Evolutionary conservation across 192 early-diverging fungal genomes (phyloP), one percentile per base, ranked within the genome.

Genomic region (Entomortierella parvispora): DNA sequence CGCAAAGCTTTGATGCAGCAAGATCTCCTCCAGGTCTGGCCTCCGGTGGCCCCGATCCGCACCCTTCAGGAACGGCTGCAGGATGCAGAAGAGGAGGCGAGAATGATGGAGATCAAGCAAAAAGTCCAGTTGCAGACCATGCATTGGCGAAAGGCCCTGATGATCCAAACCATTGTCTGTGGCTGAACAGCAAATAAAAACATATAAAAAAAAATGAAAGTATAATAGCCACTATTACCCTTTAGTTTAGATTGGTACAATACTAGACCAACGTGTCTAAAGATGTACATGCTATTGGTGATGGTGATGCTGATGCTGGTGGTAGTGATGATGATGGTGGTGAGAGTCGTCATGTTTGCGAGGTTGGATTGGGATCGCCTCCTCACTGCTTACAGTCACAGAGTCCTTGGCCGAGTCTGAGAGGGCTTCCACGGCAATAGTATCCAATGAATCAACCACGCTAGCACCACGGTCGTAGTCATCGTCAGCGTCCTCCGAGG

Each of bases 101-200:
- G 65, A 1, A 68, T 76, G 56, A 62, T 56, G 71, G 65, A 76
- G 47, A 66, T 76, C 45, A 76, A 68, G 56, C 58, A 76, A 59
- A 76, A 67, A 43, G 71, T 76, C 12, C 71, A 76, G 65, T 52
- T 76, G 45, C 64, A 67, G 40, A 68, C 64, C 14, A 62, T 52
- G 20, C 59, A 76, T 20, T 76, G 71, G 71, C 65, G 71, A 43
- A 60, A 76, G 53, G 55, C 71, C 4, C 52, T 76, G 2, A 49
- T 62, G 50, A 76, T 58, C 3, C 71, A 76, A 22, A 45, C 55
- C 15, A 58, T 67, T 34, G 65, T 65, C 26, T 76, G 65, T 20
- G 65, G 71, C 22, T 76, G 49, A 49, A 23, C 15, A 2, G n/a
- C 9, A 20, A 1, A 33, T 18, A 17, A 18, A 22, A 34, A 0